phyloP scores from a whole-genome alignment of 2,329 filamentous ascomycete species.

The Clathrospora elynae region DNA sequence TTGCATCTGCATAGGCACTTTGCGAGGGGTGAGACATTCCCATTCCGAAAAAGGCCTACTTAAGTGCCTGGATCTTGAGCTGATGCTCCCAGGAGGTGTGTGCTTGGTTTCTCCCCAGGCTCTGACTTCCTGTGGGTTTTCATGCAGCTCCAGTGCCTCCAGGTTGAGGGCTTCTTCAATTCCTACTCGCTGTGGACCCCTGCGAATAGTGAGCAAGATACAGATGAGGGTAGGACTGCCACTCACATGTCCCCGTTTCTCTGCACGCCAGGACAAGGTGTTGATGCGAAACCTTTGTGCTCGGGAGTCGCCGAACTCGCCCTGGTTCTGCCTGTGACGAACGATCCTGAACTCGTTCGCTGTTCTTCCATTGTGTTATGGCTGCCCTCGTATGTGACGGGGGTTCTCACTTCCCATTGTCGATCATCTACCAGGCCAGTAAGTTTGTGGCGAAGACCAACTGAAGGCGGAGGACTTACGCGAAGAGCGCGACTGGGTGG shows the following conservation, averaged over 20 bases:
- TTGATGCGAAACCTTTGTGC: slow-evolving; percentile 4
- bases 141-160: slow-evolving; percentile 28
- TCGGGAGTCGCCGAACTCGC: slow-evolving; percentile 25
- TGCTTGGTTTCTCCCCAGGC: slow-evolving; percentile 9
- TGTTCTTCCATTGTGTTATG: slow-evolving; percentile 32
- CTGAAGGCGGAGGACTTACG: slow-evolving; percentile 22
- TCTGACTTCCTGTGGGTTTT: slow-evolving; percentile 11
- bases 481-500: slow-evolving; percentile 35
- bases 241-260: slow-evolving; percentile 13
- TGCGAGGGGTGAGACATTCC: slow-evolving; percentile 39
- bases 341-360: slow-evolving; percentile 33
- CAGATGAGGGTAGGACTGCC: neutral
- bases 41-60: slow-evolving; percentile 43
- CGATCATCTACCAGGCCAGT: slow-evolving; percentile 30
- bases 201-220: slow-evolving; percentile 12
- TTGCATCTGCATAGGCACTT: slow-evolving; percentile 23
- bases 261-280: neutral
- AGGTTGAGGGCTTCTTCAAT: slow-evolving; percentile 28
- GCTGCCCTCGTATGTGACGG: slow-evolving; percentile 25
- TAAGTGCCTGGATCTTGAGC: slow-evolving; percentile 20
- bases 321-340: slow-evolving; percentile 30
- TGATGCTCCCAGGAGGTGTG: slow-evolving; percentile 15
- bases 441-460: neutral
- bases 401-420: slow-evolving; percentile 30
- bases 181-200: slow-evolving; percentile 22